Evolutionary conservation across 495 filamentous ascomycete species (phyloP).

Genomic region (Xanthoparmelia taractica): DNA sequence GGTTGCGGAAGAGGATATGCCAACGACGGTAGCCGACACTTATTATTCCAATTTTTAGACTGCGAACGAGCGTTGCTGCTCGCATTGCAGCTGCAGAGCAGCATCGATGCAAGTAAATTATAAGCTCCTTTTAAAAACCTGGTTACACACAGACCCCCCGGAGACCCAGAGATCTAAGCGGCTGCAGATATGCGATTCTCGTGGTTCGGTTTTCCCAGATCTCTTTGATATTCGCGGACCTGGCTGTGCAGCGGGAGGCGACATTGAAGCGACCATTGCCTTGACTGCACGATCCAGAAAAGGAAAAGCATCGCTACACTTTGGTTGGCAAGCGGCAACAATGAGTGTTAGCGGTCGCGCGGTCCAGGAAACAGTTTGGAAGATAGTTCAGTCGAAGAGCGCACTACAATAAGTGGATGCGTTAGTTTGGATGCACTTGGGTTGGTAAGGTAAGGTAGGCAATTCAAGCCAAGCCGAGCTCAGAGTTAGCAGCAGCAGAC

Average conservation of each 20-base stretch:
- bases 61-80: constrained; percentile 9
- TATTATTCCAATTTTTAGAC: constrained; percentile 6
- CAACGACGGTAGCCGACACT: background rate
- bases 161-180: constrained; percentile 5
- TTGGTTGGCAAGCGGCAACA: background rate
- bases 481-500: background rate
- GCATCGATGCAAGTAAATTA: background rate
- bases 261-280: constrained; percentile 4
- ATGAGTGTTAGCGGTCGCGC: background rate
- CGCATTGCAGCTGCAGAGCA: constrained; percentile 15
- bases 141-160: constrained; percentile 7
- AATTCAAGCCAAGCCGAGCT: background rate
- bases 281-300: background rate
- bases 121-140: constrained; percentile 8
- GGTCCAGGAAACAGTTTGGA: background rate
- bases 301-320: background rate
- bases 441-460: background rate
- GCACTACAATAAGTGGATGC: background rate
- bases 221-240: constrained; percentile 6
- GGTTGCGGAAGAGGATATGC: background rate
- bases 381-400: background rate
- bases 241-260: constrained; percentile 12
- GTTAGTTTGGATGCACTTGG: background rate
- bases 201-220: background rate
- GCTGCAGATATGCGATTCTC: constrained; percentile 13